A percentile compares a stretch with the other conserved stretches of the same genome.
Conservation (phyloP, 495 filamentous ascomycete genomes). For the Collariella sp. region DNA sequence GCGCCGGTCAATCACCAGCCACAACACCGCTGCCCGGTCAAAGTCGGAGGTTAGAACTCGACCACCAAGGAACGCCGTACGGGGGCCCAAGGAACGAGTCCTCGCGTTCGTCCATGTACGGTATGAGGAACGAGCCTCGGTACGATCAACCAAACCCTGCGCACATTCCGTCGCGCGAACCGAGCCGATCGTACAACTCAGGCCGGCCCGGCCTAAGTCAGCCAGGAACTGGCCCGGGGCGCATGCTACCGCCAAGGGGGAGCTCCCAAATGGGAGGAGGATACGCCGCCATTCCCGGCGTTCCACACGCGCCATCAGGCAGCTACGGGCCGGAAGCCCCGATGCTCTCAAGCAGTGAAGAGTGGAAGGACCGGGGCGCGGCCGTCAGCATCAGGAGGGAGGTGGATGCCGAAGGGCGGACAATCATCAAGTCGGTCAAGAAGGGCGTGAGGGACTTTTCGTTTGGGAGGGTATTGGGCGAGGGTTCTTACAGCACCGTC, state of each 20-base stretch:
- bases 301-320: conserved; percentile 31
- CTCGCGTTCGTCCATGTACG: conserved; percentile 53
- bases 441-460: conserved; percentile 96
- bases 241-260: conserved; percentile 54
- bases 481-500: conserved; percentile 97
- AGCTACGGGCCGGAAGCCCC: conserved; percentile 58
- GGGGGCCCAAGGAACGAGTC: conserved; percentile 53
- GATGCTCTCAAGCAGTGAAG: conserved; percentile 65
- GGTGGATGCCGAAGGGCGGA: conserved; percentile 71
- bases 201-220: conserved; percentile 43
- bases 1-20: conserved; percentile 5
- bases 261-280: conserved; percentile 54
- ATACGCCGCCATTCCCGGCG: conserved; percentile 35
- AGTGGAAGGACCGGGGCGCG: conserved; percentile 92
- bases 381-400: conserved; percentile 72
- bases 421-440: conserved; percentile 76
- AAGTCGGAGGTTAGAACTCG: conserved; percentile 17
- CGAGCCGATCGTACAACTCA: conserved; percentile 58
- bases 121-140: conserved; percentile 52
- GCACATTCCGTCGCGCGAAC: conserved; percentile 58
- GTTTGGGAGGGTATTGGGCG: conserved; percentile 85
- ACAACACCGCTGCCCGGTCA: conserved; percentile 3
- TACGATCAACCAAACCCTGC: conserved; percentile 53
- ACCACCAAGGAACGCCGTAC: conserved; percentile 37
- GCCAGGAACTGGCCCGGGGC: conserved; percentile 44